Percentiles rank a stretch among this genome's conserved stretches.
Evolutionary conservation across 345 rosid genomes (phyloP).

Genomic region (Diplotaxis tenuifolia): DNA sequence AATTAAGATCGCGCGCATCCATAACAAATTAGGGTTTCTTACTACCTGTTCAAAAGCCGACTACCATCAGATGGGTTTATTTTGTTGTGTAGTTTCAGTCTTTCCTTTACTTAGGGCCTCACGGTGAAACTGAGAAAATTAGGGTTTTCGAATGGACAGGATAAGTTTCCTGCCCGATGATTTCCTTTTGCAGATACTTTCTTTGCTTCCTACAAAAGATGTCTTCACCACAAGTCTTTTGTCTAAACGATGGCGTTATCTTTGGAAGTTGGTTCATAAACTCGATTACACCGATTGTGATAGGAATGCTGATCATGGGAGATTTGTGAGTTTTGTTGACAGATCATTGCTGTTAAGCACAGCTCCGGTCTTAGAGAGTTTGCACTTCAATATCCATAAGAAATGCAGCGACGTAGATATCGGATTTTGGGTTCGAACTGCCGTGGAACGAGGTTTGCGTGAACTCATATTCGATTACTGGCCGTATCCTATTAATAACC

Average conservation of each 20-base stretch:
- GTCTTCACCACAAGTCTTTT: background rate
- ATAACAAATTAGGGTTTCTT: no score
- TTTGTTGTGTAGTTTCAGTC: background rate
- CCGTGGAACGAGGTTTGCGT: conserved; percentile 14
- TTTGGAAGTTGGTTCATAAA: conserved; percentile 6
- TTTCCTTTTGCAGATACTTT: background rate
- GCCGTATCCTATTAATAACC: background rate
- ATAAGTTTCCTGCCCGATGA: background rate
- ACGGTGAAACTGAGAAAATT: background rate
- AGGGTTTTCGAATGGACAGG: background rate
- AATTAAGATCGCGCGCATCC: no score
- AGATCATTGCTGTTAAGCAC: conserved; percentile 2
- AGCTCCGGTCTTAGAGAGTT: conserved; percentile 14
- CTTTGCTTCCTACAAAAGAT: background rate
- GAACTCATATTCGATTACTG: background rate
- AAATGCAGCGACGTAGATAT: conserved; percentile 4
- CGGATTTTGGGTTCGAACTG: conserved; percentile 2
- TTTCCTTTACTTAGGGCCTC: background rate
- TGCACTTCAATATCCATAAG: background rate
- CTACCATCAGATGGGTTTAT: background rate
- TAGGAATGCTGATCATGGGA: background rate
- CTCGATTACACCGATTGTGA: background rate
- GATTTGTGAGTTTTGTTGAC: background rate
- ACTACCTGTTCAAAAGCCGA: background rate
- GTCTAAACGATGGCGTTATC: background rate